phyloP scores from a whole-genome alignment of 305 asterid genomes.

The Lippia alba region DNA sequence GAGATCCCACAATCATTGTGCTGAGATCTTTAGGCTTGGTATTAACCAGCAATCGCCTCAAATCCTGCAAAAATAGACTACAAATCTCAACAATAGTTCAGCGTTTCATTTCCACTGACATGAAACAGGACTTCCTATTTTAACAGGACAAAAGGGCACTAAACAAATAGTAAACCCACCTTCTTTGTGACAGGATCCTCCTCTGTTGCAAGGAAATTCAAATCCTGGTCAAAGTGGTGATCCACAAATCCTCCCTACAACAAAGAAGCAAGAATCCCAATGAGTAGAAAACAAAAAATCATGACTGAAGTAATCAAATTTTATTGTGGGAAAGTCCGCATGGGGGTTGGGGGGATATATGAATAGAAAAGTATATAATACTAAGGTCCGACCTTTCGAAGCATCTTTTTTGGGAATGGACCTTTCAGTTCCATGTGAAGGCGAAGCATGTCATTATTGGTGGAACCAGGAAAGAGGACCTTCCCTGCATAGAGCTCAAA shows the following conservation, averaged over 20 bases:
- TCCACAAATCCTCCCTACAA: constrained; percentile 85
- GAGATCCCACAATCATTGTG: constrained; percentile 72
- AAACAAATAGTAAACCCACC: constrained; percentile 48
- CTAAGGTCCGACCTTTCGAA: constrained; percentile 66
- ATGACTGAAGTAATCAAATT: background rate
- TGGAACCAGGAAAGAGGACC: constrained; percentile 90
- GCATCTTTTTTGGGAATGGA: constrained; percentile 90
- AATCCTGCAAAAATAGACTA: constrained; percentile 55
- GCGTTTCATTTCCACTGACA: background rate
- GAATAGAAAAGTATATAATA: constrained; percentile 9
- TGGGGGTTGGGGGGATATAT: background rate
- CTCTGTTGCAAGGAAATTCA: constrained; percentile 88
- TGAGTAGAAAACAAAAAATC: background rate
- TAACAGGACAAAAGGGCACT: constrained; percentile 10
- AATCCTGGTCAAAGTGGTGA: constrained; percentile 85
- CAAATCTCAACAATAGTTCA: constrained; percentile 7
- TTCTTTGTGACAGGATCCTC: constrained; percentile 97
- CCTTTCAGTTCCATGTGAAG: constrained; percentile 98
- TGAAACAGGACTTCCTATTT: constrained; percentile 16
- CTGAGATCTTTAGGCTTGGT: constrained; percentile 91
- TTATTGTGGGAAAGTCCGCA: background rate
- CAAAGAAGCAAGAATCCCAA: constrained; percentile 27
- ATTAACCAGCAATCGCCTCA: constrained; percentile 76
- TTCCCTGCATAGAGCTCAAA: constrained; percentile 95
- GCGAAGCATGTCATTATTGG: constrained; percentile 99